These are phyloP conservation scores for Suillus decipiens DNA, from an alignment of 768 basidiomycete genomes.

Conservation along the genomic window DNA sequence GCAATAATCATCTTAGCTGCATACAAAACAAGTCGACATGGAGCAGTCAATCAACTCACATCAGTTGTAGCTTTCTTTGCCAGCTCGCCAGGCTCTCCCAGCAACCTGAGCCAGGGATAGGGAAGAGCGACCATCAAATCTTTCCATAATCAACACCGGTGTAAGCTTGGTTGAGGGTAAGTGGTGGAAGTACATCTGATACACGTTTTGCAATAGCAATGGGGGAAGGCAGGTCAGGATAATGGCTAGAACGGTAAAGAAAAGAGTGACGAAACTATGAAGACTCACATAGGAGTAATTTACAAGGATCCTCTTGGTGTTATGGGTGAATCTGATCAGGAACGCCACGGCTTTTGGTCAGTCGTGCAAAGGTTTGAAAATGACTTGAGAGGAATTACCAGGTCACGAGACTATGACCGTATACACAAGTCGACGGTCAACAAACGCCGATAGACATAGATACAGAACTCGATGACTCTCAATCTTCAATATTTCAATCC, in stretches of 20 bases:
- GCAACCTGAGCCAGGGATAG: constrained; percentile 86
- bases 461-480: no score
- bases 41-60: constrained; percentile 45
- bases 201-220: constrained; percentile 74
- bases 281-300: constrained; percentile 15
- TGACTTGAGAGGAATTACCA: no score
- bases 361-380: no score
- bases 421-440: no score
- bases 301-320: constrained; percentile 2
- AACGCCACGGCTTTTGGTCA: background rate
- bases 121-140: constrained; percentile 90
- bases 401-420: no score
- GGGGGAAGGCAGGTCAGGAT: constrained; percentile 75
- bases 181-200: constrained; percentile 59
- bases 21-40: no score
- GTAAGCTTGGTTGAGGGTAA: constrained; percentile 79
- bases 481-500: no score
- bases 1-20: no score
- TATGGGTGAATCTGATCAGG: background rate
- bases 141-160: constrained; percentile 87
- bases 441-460: no score
- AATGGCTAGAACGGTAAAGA: constrained; percentile 54
- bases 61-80: constrained; percentile 72
- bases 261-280: constrained; percentile 38
- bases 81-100: constrained; percentile 78